phyloP scores from a whole-genome alignment of 768 basidiomycete species.

The Vararia minispora region DNA sequence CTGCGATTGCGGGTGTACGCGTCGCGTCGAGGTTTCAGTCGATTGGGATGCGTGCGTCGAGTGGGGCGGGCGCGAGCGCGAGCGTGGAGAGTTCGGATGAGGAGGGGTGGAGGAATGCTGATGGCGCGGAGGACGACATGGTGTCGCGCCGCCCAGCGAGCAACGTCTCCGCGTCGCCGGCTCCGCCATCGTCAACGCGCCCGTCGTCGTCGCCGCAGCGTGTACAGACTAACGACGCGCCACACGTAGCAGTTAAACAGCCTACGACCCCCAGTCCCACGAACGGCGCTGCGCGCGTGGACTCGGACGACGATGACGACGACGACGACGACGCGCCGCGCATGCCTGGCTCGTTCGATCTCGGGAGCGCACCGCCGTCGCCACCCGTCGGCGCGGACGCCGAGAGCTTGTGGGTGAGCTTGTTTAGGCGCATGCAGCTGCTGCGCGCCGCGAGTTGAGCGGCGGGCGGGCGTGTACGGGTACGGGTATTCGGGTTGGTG shows the following conservation, averaged over 20 bases:
- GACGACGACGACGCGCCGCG: not conserved
- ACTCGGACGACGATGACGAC: not conserved
- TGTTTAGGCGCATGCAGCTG: too few species aligned
- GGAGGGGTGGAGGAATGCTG: not conserved
- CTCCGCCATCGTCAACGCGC: too few species aligned
- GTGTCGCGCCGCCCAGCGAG: too few species aligned
- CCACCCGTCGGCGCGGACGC: too few species aligned
- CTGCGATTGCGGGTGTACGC: constrained; percentile 48
- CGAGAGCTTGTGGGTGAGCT: not conserved
- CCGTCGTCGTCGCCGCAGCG: too few species aligned
- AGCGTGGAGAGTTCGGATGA: not conserved
- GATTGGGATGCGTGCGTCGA: not conserved
- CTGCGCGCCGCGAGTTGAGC: too few species aligned
- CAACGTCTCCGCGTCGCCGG: too few species aligned
- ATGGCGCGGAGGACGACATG: not conserved
- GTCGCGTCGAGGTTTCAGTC: constrained; percentile 8
- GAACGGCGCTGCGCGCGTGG: too few species aligned
- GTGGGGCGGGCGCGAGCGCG: not conserved
- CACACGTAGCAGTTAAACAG: too few species aligned
- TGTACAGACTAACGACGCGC: too few species aligned
- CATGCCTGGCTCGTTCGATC: not conserved
- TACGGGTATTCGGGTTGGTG: not conserved
- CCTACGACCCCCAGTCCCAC: too few species aligned
- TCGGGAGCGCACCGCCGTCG: too few species aligned
- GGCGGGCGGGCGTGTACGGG: not conserved